Percentiles rank a stretch among this genome's conserved stretches.
Evolutionary conservation across 192 early-diverging fungal species (phyloP).

Genomic region (Geranomyces michiganensis): DNA sequence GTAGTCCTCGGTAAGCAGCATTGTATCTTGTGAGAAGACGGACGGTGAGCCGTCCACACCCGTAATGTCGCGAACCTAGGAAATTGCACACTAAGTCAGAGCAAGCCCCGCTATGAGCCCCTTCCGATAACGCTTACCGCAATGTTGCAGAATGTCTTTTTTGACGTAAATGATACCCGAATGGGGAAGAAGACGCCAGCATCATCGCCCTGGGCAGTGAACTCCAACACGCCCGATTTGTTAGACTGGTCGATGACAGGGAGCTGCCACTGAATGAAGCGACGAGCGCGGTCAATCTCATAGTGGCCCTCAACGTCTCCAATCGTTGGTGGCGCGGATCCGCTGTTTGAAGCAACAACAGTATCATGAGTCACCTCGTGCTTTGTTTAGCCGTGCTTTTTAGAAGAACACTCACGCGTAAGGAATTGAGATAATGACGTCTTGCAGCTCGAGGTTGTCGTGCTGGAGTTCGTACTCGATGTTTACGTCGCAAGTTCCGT

Average conservation of each 20-base stretch:
- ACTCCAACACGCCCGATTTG: constrained; percentile 81
- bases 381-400: background rate
- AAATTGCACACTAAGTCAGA: background rate
- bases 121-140: constrained; percentile 47
- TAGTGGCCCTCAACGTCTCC: constrained; percentile 83
- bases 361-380: background rate
- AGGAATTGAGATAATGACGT: constrained; percentile 88
- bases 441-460: constrained; percentile 75
- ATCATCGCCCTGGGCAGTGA: constrained; percentile 76
- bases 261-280: constrained; percentile 84
- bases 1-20: constrained; percentile 80
- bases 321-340: constrained; percentile 70
- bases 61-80: constrained; percentile 59
- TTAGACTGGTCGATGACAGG: constrained; percentile 78
- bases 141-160: constrained; percentile 75
- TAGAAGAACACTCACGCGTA: constrained; percentile 63
- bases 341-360: constrained; percentile 41
- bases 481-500: constrained; percentile 89
- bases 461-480: constrained; percentile 93
- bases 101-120: background rate
- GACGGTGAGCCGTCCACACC: constrained; percentile 58
- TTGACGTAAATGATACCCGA: constrained; percentile 72
- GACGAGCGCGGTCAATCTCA: constrained; percentile 69
- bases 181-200: constrained; percentile 87
- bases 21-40: constrained; percentile 72